A percentile compares a stretch with the other conserved stretches of the same genome.
Conservation (phyloP, 2,329 filamentous ascomycete genomes). For the Calonectria fujianensis region DNA sequence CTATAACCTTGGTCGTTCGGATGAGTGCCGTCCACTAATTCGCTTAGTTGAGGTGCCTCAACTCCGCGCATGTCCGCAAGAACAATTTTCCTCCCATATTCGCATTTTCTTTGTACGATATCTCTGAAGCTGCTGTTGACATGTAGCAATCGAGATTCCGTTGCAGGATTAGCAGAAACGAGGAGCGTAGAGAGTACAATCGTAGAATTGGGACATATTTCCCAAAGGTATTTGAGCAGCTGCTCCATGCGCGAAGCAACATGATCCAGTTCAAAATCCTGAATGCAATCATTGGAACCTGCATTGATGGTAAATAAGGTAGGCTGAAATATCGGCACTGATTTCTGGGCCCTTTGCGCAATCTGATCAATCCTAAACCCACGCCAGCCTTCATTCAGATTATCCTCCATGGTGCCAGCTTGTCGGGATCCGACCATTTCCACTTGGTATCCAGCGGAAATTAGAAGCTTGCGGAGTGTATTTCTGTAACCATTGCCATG, state of each 20-base stretch:
- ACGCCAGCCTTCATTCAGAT: conserved; percentile 61
- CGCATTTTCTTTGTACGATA: conserved; percentile 52
- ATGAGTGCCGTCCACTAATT: conserved; percentile 60
- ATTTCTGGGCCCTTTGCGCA: conserved; percentile 54
- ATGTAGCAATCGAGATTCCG: conserved; percentile 50
- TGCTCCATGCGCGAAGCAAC: conserved; percentile 54
- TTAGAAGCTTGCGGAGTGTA: conserved; percentile 59
- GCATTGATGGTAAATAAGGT: conserved; percentile 63
- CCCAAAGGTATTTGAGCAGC: conserved; percentile 58
- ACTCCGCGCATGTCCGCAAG: conserved; percentile 62
- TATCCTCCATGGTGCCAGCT: conserved; percentile 60
- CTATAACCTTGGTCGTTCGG: conserved; percentile 59
- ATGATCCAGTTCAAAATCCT: conserved; percentile 55
- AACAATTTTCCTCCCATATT: conserved; percentile 55
- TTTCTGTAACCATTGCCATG: conserved; percentile 62
- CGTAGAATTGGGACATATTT: conserved; percentile 55
- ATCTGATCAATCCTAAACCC: conserved; percentile 60
- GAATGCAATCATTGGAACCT: conserved; percentile 64
- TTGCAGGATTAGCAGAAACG: conserved; percentile 50
- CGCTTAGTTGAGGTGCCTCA: conserved; percentile 51
- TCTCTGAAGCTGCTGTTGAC: conserved; percentile 56
- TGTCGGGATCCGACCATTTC: conserved; percentile 62
- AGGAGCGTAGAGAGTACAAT: conserved; percentile 56
- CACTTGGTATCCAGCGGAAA: conserved; percentile 55
- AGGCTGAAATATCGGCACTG: conserved; percentile 56